Evolutionary conservation across 257 asterid genomes (phyloP).

Genomic region (Solanum paucissectum): DNA sequence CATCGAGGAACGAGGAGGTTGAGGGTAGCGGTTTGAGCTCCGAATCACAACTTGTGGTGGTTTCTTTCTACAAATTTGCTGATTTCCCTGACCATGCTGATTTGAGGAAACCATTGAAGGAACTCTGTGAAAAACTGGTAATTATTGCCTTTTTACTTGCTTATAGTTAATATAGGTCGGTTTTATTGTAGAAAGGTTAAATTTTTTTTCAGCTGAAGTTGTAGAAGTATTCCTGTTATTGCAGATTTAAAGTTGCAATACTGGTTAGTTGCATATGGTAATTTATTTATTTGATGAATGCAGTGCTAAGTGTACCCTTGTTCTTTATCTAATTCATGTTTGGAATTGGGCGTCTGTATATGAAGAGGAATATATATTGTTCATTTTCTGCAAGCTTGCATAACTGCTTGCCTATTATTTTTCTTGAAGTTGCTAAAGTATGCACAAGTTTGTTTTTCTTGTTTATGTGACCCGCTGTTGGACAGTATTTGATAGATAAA

Average conservation of each 20-base stretch:
- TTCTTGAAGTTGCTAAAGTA: not conserved
- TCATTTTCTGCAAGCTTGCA: not conserved
- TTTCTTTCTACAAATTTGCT: constrained; percentile 78
- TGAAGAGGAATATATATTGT: not conserved
- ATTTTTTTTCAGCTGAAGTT: not conserved
- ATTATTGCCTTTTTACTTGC: not conserved
- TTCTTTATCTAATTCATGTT: not conserved
- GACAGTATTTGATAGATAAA: not conserved
- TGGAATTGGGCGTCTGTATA: not conserved
- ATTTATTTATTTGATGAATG: not conserved
- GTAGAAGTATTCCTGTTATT: not conserved
- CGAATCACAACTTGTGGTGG: constrained; percentile 50
- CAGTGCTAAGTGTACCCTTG: not conserved
- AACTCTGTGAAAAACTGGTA: constrained; percentile 72
- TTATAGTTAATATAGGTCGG: not conserved
- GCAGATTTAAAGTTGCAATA: not conserved
- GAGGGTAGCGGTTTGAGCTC: constrained; percentile 1
- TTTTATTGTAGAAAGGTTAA: not conserved
- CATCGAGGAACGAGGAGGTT: not conserved
- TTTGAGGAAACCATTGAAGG: constrained; percentile 62
- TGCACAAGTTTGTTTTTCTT: not conserved
- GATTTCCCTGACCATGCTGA: constrained; percentile 64
- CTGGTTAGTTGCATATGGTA: not conserved
- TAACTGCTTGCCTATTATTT: not conserved
- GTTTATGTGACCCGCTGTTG: not conserved